A percentile compares a stretch with the other conserved stretches of the same genome.
phyloP scores from a whole-genome alignment of 1,284 basidiomycete genomes.

The Boletus hoseneyae region DNA sequence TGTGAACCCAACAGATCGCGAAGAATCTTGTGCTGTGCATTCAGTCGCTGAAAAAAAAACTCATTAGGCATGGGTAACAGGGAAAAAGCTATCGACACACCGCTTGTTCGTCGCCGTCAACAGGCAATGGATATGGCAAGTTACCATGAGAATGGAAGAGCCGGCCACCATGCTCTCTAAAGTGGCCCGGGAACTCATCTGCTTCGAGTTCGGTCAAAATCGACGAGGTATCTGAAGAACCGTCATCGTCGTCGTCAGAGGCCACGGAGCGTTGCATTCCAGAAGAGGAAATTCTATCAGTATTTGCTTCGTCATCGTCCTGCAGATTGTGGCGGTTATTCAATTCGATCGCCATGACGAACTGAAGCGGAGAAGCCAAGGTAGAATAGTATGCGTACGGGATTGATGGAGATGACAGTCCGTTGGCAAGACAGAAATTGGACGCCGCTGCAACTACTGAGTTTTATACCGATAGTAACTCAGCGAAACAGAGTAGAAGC shows the following conservation, averaged over 20 bases:
- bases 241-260: conserved; percentile 30
- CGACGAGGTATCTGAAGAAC: conserved; percentile 42
- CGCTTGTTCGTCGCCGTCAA: conserved; percentile 59
- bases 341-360: conserved; percentile 31
- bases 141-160: conserved; percentile 64
- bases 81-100: conserved; percentile 36
- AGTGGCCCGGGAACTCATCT: conserved; percentile 56
- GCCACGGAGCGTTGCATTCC: conserved; percentile 5
- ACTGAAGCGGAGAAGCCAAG: conserved; percentile 4
- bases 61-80: not conserved
- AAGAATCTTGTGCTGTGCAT: conserved; percentile 47
- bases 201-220: conserved; percentile 39
- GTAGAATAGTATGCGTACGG: conserved; percentile 16
- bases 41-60: conserved; percentile 45
- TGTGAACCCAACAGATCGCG: conserved; percentile 46
- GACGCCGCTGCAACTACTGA: conserved; percentile 37
- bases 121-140: conserved; percentile 62
- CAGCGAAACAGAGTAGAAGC: conserved; percentile 39
- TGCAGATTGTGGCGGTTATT: conserved; percentile 25
- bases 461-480: conserved; percentile 40
- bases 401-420: conserved; percentile 32
- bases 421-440: conserved; percentile 38
- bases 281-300: conserved; percentile 12
- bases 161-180: conserved; percentile 50
- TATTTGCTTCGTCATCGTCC: conserved; percentile 20